Base-by-base conservation (phyloP, 306 rosid species). In the Quercus bicolor region DNA sequence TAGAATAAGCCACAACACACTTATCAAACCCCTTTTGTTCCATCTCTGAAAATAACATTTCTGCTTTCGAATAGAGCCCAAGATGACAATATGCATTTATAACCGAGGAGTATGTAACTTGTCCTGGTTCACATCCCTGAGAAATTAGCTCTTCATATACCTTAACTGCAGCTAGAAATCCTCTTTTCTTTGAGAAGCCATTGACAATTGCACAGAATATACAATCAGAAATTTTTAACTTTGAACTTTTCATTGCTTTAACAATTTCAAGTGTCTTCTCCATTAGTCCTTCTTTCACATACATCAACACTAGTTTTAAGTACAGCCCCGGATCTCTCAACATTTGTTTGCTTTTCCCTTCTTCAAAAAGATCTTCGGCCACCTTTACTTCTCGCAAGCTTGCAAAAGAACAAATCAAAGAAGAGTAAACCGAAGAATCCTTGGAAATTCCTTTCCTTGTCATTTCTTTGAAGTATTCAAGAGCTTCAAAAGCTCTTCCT, bases 1-100 rank as follows among this genome's bases (percentile, higher is more conserved):
- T 90, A 18, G 95, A 84, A 81, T 92, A 92, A 3, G 95, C 97
- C 77, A 90, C 91, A 1, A 90, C 86, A 79, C 95, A 89, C 78
- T 82, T 89, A 43, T 86, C 86, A 77, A 87, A 90, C 62, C 97
- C 97, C 77, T 78, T 92, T 79, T 77, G 83, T 65, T 81, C 82
- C 97, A 90, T 92, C 81, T 87, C 92, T 54, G 29, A 2, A 68
- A 92, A 89, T 10, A 80, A 26, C 45, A 55, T 78, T 77, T 92
- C 97, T 1, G 95, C 97, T 72, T 86, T 75, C 24, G 74, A 72
- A 23, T 86, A 72, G 23, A 76, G 81, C 19, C 93, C 91, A 0
- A 92, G 84, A 16, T 88, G 88, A 57, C 85, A 83, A 70, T 90
- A 92, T 1, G 89, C 93, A 23, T 90, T 89, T 83, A 90, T 72